These are phyloP conservation scores for Thielaviopsis musarum DNA, from an alignment of 2,329 filamentous ascomycete genomes.

Conservation along the genomic window DNA sequence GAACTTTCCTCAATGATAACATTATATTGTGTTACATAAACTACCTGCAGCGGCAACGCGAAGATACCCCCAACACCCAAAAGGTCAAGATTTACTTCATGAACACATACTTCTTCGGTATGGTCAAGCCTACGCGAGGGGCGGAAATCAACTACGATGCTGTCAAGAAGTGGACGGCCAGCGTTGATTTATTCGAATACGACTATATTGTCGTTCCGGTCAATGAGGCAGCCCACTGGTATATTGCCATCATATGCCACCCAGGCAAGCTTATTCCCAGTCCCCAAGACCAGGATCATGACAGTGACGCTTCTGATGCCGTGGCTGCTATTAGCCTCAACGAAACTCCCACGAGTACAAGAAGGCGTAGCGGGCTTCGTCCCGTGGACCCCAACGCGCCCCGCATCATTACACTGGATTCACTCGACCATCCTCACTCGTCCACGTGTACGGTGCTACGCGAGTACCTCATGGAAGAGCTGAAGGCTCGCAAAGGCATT, in stretches of 20 bases:
- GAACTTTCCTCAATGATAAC: slow-evolving; percentile 82
- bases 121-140: slow-evolving; percentile 40
- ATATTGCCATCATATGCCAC: slow-evolving; percentile 88
- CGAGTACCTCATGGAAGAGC: slow-evolving; percentile 62
- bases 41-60: slow-evolving; percentile 47
- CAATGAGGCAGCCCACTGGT: slow-evolving; percentile 82
- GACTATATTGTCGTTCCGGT: slow-evolving; percentile 88
- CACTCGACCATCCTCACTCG: slow-evolving; percentile 49
- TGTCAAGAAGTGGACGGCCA: slow-evolving; percentile 76
- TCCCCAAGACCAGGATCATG: slow-evolving; percentile 8
- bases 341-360: neutral
- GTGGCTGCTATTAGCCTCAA: neutral
- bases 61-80: slow-evolving; percentile 32
- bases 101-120: slow-evolving; percentile 82
- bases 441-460: slow-evolving; percentile 51
- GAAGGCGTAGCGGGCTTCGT: neutral
- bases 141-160: slow-evolving; percentile 59
- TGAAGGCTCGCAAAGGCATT: slow-evolving; percentile 38
- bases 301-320: neutral
- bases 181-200: slow-evolving; percentile 66
- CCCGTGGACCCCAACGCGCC: slow-evolving; percentile 34
- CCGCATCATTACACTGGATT: slow-evolving; percentile 76
- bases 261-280: slow-evolving; percentile 41
- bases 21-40: slow-evolving; percentile 77
- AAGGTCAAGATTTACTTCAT: slow-evolving; percentile 61